phyloP scores from a whole-genome alignment of 495 filamentous ascomycete species.

The Podospora didyma region DNA sequence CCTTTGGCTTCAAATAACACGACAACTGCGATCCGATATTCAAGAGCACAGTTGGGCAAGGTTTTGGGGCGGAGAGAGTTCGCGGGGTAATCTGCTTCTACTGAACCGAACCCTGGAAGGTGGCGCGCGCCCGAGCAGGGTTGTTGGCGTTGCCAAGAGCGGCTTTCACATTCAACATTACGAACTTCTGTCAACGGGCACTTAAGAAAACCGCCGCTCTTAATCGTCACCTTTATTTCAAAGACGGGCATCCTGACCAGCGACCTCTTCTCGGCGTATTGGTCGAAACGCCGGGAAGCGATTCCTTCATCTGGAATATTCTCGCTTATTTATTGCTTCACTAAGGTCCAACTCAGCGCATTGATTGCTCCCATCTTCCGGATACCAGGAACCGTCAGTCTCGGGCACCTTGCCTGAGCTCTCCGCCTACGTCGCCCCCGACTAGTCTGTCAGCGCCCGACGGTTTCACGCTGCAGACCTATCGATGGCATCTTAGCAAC shows the following conservation, averaged over 20 bases:
- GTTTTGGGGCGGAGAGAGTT: background rate
- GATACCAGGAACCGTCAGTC: no score
- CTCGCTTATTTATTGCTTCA: background rate
- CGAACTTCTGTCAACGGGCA: background rate
- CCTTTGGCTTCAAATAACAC: background rate
- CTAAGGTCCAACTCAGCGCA: no score
- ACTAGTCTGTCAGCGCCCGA: background rate
- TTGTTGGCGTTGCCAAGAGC: background rate
- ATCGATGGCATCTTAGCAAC: constrained; percentile 5
- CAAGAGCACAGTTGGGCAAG: background rate
- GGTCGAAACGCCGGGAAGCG: no score
- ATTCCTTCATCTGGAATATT: no score
- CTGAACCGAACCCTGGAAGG: background rate
- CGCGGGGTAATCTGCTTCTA: background rate
- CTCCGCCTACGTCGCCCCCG: no score
- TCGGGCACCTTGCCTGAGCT: no score
- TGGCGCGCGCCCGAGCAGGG: background rate
- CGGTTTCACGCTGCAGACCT: background rate
- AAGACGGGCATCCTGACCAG: background rate
- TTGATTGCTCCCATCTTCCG: no score
- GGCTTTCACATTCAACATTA: background rate
- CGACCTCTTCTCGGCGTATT: no score
- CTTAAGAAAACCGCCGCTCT: background rate
- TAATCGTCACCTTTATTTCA: background rate
- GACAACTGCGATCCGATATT: background rate